A percentile compares a stretch with the other conserved stretches of the same genome.
phyloP scores from a whole-genome alignment of 1,284 basidiomycete genomes.

The Pseudozyma thailandica region DNA sequence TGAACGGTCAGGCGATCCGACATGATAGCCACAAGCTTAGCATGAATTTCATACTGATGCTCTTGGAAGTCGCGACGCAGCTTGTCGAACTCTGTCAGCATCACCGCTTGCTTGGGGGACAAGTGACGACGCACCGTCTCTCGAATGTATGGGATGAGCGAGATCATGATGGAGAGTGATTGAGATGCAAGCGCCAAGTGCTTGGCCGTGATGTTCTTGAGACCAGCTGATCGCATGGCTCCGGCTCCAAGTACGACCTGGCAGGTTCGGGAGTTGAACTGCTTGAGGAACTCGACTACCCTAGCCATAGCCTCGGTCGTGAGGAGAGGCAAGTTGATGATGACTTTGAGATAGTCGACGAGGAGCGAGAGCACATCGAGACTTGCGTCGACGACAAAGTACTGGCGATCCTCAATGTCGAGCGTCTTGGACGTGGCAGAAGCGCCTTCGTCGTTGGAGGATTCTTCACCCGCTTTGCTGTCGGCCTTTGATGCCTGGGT shows the following conservation, averaged over 20 bases:
- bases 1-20: constrained; percentile 90
- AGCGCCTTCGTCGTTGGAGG: constrained; percentile 3
- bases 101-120: constrained; percentile 90
- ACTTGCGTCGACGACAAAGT: constrained; percentile 80
- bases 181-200: constrained; percentile 93
- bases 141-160: constrained; percentile 94
- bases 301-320: constrained; percentile 94
- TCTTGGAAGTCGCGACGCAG: constrained; percentile 98
- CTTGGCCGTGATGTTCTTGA: constrained; percentile 98
- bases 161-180: constrained; percentile 90
- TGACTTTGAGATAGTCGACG: constrained; percentile 85
- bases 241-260: constrained; percentile 97
- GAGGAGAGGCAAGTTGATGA: constrained; percentile 86
- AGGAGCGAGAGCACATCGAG: constrained; percentile 80
- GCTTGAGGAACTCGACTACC: constrained; percentile 88
- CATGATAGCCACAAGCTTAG: constrained; percentile 98
- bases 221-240: constrained; percentile 94
- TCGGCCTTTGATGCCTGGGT: constrained; percentile 2
- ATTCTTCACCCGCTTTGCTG: neutral
- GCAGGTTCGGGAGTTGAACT: constrained; percentile 96
- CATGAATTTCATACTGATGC: constrained; percentile 98
- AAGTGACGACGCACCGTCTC: constrained; percentile 93
- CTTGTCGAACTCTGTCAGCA: constrained; percentile 98
- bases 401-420: constrained; percentile 77
- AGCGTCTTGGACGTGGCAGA: constrained; percentile 74